Conservation (phyloP, 2,329 filamentous ascomycete species). For the Apiospora aurea region DNA sequence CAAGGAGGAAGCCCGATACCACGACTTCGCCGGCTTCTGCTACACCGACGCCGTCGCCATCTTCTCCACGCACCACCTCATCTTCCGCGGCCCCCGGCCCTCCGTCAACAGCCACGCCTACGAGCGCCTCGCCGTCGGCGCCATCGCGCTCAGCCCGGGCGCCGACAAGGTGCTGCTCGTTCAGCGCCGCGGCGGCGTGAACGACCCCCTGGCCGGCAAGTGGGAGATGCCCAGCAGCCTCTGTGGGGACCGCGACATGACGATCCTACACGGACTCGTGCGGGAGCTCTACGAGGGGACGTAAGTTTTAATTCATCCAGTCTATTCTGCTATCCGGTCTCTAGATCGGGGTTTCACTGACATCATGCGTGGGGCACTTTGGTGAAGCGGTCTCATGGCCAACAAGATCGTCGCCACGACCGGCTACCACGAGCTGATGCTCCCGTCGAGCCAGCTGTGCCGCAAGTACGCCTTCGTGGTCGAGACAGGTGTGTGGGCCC, state of each 20-base stretch:
- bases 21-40: neutral
- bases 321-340: neutral
- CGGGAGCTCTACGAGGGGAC: neutral
- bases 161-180: slow-evolving; percentile 5
- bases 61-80: slow-evolving; percentile 41
- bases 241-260: neutral
- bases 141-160: neutral
- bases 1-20: neutral
- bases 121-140: neutral
- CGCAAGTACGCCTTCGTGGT: slow-evolving; percentile 17
- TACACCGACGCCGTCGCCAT: neutral
- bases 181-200: neutral
- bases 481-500: neutral
- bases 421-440: neutral
- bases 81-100: slow-evolving; percentile 27
- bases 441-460: neutral
- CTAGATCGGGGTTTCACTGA: neutral
- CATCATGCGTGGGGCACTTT: neutral
- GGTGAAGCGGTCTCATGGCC: neutral
- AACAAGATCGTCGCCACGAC: neutral
- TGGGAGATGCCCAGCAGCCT: neutral
- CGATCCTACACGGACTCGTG: neutral
- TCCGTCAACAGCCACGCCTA: neutral
- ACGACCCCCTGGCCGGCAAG: neutral
- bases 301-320: neutral